These are phyloP conservation scores for Rossbeevera mucosa DNA, from an alignment of 768 basidiomycete genomes.

Conservation along the genomic window DNA sequence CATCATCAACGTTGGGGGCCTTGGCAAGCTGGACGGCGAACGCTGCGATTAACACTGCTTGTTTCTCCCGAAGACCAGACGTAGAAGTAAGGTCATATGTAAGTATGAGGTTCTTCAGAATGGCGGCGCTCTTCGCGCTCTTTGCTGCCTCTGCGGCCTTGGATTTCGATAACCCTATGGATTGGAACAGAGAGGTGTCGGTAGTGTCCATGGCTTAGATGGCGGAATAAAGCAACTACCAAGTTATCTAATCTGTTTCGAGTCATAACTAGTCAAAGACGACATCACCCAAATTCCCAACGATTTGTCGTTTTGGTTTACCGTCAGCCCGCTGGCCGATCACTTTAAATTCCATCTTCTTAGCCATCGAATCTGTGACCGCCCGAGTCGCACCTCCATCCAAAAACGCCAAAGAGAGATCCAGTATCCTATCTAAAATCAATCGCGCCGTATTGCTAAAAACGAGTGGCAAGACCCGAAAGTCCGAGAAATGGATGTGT, in stretches of 20 bases:
- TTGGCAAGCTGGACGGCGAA: slow-evolving; percentile 63
- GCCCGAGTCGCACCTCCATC: slow-evolving; percentile 8
- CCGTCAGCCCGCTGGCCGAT: slow-evolving; percentile 24
- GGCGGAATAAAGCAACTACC: neutral
- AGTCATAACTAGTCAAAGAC: slow-evolving; percentile 17
- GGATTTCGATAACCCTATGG: slow-evolving; percentile 68
- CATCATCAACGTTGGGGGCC: slow-evolving; percentile 40
- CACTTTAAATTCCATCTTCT: slow-evolving; percentile 21
- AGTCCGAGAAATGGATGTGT: slow-evolving; percentile 30
- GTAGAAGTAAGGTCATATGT: slow-evolving; percentile 40
- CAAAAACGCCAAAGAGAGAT: slow-evolving; percentile 22
- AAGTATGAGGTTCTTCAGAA: slow-evolving; percentile 67
- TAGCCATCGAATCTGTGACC: slow-evolving; percentile 1
- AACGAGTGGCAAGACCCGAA: slow-evolving; percentile 19
- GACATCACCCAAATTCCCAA: slow-evolving; percentile 20
- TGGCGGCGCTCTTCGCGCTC: slow-evolving; percentile 67
- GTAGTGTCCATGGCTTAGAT: slow-evolving; percentile 5
- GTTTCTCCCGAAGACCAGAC: slow-evolving; percentile 60
- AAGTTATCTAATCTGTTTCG: slow-evolving; percentile 25
- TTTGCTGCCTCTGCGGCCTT: slow-evolving; percentile 83
- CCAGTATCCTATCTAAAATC: slow-evolving; percentile 20
- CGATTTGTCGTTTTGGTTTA: slow-evolving; percentile 20
- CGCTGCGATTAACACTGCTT: slow-evolving; percentile 62
- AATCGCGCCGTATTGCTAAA: slow-evolving; percentile 16
- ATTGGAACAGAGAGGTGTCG: slow-evolving; percentile 54